Conservation (phyloP, 2,329 filamentous ascomycete genomes). For the Exophiala xenobiotica region DNA sequence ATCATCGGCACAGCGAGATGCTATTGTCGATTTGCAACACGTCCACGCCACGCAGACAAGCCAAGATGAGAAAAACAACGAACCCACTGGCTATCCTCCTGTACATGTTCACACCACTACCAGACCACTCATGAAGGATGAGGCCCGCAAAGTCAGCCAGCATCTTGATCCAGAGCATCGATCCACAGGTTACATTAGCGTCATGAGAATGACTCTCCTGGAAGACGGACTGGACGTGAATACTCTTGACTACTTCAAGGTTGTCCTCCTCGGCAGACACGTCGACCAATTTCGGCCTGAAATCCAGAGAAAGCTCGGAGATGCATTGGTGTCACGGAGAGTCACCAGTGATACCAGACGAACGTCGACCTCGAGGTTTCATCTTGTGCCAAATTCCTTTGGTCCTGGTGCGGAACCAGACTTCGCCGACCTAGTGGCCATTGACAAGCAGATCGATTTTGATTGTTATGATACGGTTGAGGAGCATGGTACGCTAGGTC, state of each 20-base stretch:
- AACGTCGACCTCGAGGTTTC: slow-evolving; percentile 46
- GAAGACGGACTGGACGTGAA: slow-evolving; percentile 26
- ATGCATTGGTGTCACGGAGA: slow-evolving; percentile 46
- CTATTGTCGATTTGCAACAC: neutral
- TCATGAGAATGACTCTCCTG: slow-evolving; percentile 29
- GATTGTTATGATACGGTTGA: slow-evolving; percentile 42
- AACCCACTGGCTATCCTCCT: neutral
- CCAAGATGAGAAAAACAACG: neutral
- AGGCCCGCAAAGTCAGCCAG: slow-evolving; percentile 10
- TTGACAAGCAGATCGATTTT: slow-evolving; percentile 45
- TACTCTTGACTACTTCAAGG: slow-evolving; percentile 21
- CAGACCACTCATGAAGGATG: slow-evolving; percentile 27
- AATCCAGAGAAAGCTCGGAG: slow-evolving; percentile 45
- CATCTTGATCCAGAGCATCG: neutral
- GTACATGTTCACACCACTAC: neutral
- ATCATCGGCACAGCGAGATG: neutral
- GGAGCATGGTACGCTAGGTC: neutral
- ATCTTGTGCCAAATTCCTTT: slow-evolving; percentile 50
- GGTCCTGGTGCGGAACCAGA: slow-evolving; percentile 46
- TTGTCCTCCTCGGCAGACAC: slow-evolving; percentile 20
- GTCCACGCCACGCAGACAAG: neutral
- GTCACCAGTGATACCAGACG: slow-evolving; percentile 35
- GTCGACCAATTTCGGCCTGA: slow-evolving; percentile 24
- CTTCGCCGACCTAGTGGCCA: slow-evolving; percentile 49
- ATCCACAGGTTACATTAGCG: slow-evolving; percentile 18